Base-by-base conservation (phyloP, 2,329 filamentous ascomycete species). In the Pseudocercospora fijiensis region DNA sequence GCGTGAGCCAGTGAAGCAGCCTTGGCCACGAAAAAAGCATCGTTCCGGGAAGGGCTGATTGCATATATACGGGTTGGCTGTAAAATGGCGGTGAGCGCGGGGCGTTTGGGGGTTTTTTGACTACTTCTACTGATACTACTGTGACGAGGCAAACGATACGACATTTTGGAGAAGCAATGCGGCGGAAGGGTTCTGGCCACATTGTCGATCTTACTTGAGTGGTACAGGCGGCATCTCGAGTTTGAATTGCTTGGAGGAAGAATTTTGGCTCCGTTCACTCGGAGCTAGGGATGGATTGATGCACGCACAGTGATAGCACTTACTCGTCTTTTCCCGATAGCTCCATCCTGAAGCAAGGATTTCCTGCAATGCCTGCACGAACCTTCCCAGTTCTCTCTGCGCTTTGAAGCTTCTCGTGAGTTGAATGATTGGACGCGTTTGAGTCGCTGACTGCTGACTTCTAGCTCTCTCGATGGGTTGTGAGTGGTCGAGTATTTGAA, bases 1-100 rank as follows among this genome's bases (percentile, higher is more conserved):
- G 45, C 45, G 52, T 51, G 41, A 45, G 60, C 61, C 64, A 55
- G 53, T 45, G 65, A 62, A 57, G 58, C 64, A 66, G 64, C 45
- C 61, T 60, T 59, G 61, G 64, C 45, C 43, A 33, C 45, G 30
- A 63, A 66, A 63, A 66, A 66, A 66, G 61, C 60, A 52, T 57
- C 26, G 41, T 45, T 49, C 22, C 33, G 62, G 58, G 62, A 55
- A 11, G 28, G 47, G 45, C 24, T 27, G 24, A 41, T 58, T 65
- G 53, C 62, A 58, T 63, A 26, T 22, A 61, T 52, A 22, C 57
- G 49, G 43, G 13, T 41, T 41, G 37, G 49, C 49, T 61, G 61
- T 64, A 66, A 66, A 66, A 63, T 22, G 64, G 61, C 61, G 58
- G 58, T 57, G 61, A 63, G 49, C 49, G 49, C 49, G 47, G 26